Base-by-base conservation (phyloP, 129 eudicot genomes). In the Chrysanthemum seticuspe region DNA sequence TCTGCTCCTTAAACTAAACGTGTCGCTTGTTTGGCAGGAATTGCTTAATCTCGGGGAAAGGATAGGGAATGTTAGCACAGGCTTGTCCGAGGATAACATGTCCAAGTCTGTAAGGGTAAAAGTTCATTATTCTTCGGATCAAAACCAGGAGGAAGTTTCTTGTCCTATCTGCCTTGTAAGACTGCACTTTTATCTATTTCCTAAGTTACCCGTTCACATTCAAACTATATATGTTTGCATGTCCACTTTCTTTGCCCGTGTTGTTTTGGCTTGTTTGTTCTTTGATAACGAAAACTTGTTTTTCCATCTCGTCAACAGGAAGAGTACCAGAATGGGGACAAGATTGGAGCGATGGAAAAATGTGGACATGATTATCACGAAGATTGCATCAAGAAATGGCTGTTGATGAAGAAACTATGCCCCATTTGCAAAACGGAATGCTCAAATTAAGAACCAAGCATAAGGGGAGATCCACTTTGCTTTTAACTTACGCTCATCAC, bases 111-210 rank as follows among this genome's bases (percentile, higher is more conserved):
- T 85, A 65, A 68, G 25, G 59, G 86, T 65, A 73, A 76, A 76
- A 34, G 51, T 18, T 50, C 4, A 76, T 18, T 76, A 53, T 71
- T 74, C 23, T 18, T 51, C 18, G 8, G 70, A 53, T 16, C 27
- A 55, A 78, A 64, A 34, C 23, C 47, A 36, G 11, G 74, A 67
- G 40, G 86, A 82, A 51, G 84, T 56, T 71, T 56, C 72, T n/a
- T 85, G 89, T 79, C 77, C 86, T 44, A 85, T 85, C 58, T 85
- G 89, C 72, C 89, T 85, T 29, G 89, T 85, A 79, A 82, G 86
- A 50, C 44, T 36, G 44, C 44, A 36, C 44, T 36, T 36, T 36
- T 34, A 3, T 34, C 40, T 34, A 3, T 34, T 29, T 34, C 5
- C 40, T 3, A 4, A 34, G 3, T 34, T 34, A 34, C 40, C 40